These are phyloP conservation scores for Coemansia sp. DNA, from an alignment of 192 early-diverging fungal genomes.

Conservation along the genomic window DNA sequence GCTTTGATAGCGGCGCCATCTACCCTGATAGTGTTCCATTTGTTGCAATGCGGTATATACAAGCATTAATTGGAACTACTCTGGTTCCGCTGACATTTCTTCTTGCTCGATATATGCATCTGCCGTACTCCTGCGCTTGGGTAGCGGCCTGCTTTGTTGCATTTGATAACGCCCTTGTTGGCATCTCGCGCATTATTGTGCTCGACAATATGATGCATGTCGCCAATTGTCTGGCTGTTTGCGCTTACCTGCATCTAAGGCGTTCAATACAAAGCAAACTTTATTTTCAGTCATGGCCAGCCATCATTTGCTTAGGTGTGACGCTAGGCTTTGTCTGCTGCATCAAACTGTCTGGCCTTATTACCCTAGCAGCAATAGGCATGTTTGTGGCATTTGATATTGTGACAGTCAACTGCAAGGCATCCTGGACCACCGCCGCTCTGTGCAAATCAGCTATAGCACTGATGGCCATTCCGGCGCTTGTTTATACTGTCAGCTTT, in stretches of 20 bases:
- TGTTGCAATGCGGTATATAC: constrained; percentile 68
- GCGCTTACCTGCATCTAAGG: constrained; percentile 62
- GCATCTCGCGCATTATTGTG: constrained; percentile 86
- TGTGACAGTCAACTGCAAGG: constrained; percentile 43
- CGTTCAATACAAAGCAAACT: constrained; percentile 43
- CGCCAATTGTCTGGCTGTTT: constrained; percentile 64
- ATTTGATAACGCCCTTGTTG: constrained; percentile 54
- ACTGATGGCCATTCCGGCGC: constrained; percentile 70
- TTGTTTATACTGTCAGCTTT: constrained; percentile 75
- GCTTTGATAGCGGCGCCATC: constrained; percentile 69
- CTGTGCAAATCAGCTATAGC: constrained; percentile 70
- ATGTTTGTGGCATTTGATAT: constrained; percentile 68
- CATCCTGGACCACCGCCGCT: constrained; percentile 59
- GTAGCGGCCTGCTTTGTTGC: constrained; percentile 76
- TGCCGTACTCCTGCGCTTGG: constrained; percentile 17
- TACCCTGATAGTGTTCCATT: constrained; percentile 90
- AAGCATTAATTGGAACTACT: constrained; percentile 71
- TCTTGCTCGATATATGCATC: constrained; percentile 19
- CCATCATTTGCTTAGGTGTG: constrained; percentile 64
- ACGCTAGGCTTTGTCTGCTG: constrained; percentile 69
- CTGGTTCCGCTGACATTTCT: constrained; percentile 77
- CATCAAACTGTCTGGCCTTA: constrained; percentile 92
- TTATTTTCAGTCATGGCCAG: constrained; percentile 52
- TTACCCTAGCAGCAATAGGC: constrained; percentile 81
- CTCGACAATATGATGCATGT: constrained; percentile 92